Base-by-base conservation (phyloP, 1,139 yeast genomes). In the Pneumocystis carinii region DNA sequence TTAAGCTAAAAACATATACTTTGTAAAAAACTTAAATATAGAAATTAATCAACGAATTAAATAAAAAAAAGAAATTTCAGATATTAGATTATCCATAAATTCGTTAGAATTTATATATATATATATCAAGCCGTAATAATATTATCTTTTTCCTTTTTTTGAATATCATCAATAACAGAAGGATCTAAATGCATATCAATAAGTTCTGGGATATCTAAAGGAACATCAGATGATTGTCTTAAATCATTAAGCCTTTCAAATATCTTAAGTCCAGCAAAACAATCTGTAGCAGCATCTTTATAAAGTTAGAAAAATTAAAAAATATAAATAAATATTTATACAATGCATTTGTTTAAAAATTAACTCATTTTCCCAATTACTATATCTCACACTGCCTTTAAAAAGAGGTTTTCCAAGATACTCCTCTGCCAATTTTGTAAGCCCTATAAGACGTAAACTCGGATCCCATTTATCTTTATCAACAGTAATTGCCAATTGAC, bases 391-490 rank as follows among this genome's bases (percentile, higher is more conserved):
- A 37, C 17, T 35, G 3, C 59, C 59, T 19, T 56, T 56, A 36
- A 17, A 56, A 17, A 56, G 39, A 35, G 59, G 59, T 17, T 56
- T 56, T 17, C 59, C 59, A 56, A 56, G 59, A 56, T 56, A 56
- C 24, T 36, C 24, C 39, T 56, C 36, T 1, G 39, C 24, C 14
- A 56, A 17, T 19, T 7, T 56, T 36, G 59, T 56, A 35, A 56
- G 38, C 10, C 39, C 36, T 24, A 56, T 56, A 36, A 37, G 38
- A 35, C 59, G 38, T 7, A n/a, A 17, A 56, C 24, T 56, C 8
- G 59, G 24, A n/a, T 39, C 32, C 61, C 61, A 59, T 27, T 36
- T 36, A 42, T 59, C 62, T 29, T 24, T 42, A 59, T 59, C 61
- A 12, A 59, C 61, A 10, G n/a, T 29, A 12, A 37, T 36, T 17